Conservation (phyloP, 1,284 basidiomycete genomes). For the Athelia sp. region DNA sequence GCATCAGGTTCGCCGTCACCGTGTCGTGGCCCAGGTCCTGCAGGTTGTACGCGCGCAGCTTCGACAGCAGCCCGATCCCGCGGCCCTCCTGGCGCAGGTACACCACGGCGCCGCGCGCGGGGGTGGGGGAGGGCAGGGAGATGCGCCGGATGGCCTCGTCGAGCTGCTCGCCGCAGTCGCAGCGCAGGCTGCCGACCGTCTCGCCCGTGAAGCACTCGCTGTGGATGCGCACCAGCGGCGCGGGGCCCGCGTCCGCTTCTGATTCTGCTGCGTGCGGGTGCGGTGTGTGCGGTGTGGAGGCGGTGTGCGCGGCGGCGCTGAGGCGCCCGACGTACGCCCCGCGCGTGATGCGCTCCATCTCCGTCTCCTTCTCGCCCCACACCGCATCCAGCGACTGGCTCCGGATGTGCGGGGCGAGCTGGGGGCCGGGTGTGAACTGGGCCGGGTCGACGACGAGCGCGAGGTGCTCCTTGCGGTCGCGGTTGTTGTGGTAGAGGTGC, state of each 20-base stretch:
- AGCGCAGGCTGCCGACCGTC: slow-evolving; percentile 97
- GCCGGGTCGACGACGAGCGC: slow-evolving; percentile 93
- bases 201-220: slow-evolving; percentile 99
- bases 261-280: slow-evolving; percentile 11
- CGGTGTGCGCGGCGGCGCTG: slow-evolving; percentile 48
- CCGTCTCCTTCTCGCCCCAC: slow-evolving; percentile 86
- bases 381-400: slow-evolving; percentile 80
- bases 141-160: slow-evolving; percentile 96
- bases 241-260: slow-evolving; percentile 39
- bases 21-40: slow-evolving; percentile 99
- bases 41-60: slow-evolving; percentile 96
- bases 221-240: slow-evolving; percentile 92
- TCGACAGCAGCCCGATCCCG: slow-evolving; percentile 94
- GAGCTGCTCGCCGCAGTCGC: slow-evolving; percentile 98
- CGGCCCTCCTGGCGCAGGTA: slow-evolving; percentile 99
- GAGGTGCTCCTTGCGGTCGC: slow-evolving; percentile 93
- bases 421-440: slow-evolving; percentile 50
- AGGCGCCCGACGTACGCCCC: slow-evolving; percentile 93
- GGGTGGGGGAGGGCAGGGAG: slow-evolving; percentile 64
- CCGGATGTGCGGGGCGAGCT: slow-evolving; percentile 60
- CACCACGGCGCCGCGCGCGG: slow-evolving; percentile 90
- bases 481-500: slow-evolving; percentile 92
- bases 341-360: slow-evolving; percentile 89
- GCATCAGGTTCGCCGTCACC: slow-evolving; percentile 92
- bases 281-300: slow-evolving; percentile 40